These are phyloP conservation scores for Xylariaceae sp. DNA, from an alignment of 2,329 filamentous ascomycete genomes.

Conservation along the genomic window DNA sequence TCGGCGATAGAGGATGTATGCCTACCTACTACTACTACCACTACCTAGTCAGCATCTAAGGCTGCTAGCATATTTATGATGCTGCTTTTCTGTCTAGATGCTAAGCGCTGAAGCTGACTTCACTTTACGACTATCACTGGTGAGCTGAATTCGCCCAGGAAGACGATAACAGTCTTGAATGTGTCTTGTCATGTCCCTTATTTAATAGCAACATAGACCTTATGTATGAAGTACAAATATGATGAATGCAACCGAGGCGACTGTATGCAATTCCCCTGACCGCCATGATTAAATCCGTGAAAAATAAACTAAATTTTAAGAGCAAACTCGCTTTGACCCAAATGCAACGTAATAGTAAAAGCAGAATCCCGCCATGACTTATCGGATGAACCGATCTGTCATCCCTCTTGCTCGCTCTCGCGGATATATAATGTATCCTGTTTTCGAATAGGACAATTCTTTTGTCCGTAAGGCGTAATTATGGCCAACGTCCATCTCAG, in stretches of 20 bases:
- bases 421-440: not conserved
- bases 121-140: too few species aligned
- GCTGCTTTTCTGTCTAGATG: too few species aligned
- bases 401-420: too few species aligned
- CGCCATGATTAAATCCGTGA: not conserved
- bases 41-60: too few species aligned
- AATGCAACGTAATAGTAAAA: conserved; percentile 3
- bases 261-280: not conserved
- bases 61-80: too few species aligned
- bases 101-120: too few species aligned
- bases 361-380: not conserved
- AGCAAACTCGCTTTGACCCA: not conserved
- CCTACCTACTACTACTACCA: too few species aligned
- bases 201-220: not conserved
- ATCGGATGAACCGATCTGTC: too few species aligned
- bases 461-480: too few species aligned
- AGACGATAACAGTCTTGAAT: too few species aligned
- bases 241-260: conserved; percentile 3
- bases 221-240: not conserved
- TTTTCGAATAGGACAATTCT: not conserved
- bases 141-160: too few species aligned
- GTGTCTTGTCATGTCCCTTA: conserved; percentile 1
- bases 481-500: not conserved
- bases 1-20: too few species aligned
- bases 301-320: not conserved